Base-by-base conservation (phyloP, 2,329 filamentous ascomycete genomes). In the Aspergillus texensis region DNA sequence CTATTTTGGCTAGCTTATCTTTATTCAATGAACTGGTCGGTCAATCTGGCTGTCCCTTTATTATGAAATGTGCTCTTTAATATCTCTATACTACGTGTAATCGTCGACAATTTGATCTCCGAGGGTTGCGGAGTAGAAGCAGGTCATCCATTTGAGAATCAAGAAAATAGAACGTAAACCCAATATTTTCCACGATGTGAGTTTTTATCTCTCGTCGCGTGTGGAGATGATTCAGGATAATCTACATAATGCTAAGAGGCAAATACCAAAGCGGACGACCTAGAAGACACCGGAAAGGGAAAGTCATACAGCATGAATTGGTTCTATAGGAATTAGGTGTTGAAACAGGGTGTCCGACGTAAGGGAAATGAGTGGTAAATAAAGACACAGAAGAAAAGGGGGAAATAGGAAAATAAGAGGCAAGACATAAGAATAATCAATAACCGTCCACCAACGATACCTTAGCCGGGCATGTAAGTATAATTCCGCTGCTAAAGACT, bases 331-430 rank as follows among this genome's bases (percentile, higher is more conserved):
- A 55, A 59, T 59, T 24, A 53, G 12, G 16, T 14, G 12, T 10
- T 34, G 12, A 36, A 32, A 53, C 14, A 26, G 41, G 28, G 30
- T n/a, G 39, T 34, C 28, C 41, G 32, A 11, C 32, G 21, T 16
- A 43, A 28, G 26, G 12, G 8, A 34, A 52, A 26, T 30, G 26
- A 60, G 60, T 30, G 61, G 57, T 46, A 65, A 63, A 65, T 62
- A 45, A 57, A 53, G 26, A 58, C 12, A 59, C 24, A 34, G 21
- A 52, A 65, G 52, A 39, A 63, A 61, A 61, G 53, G 60, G 66
- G 34, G 67, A 53, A 63, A 46, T 43, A 50, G 55, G 60, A 26
- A 43, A 6, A 43, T n/a, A 53, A 24, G 34, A 24, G 52, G 26
- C 12, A 26, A 52, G n/a, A 8, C n/a, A 52, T 26, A 16, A 14